Evolutionary conservation across 306 rosid genomes (phyloP), one percentile per base, ranked within the genome.

Genomic region (Cicer pinnatifidum): DNA sequence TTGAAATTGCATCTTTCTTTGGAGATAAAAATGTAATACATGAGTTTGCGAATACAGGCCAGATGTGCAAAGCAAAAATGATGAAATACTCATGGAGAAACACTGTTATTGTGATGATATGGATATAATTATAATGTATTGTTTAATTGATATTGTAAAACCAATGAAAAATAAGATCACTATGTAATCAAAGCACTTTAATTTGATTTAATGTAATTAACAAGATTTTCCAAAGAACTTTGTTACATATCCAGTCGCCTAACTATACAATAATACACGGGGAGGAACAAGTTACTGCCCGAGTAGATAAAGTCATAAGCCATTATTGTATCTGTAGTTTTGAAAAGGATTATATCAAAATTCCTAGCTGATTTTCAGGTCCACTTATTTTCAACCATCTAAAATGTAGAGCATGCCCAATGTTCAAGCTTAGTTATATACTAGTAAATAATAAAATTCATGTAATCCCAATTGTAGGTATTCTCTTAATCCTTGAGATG

Each of bases 1-100:
- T 94, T 33, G 92, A 80, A 85, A 94, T 85, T 67, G 98, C 98
- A 77, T 75, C 91, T 88, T 80, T 91, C 99, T 94, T 66, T 80
- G 72, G 43, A 71, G 68, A 76, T 67, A 64, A 81, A 75, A 75
- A 39, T 52, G 69, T 69, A 63, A 66, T 67, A 77, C 56, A 72
- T 61, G 50, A 73, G 47, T 75, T 72, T 23, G 54, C 67, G 41
- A 75, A 28, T 68, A 80, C 28, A 77, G 16, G 65, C 73, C 76
- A 73, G 20, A 71, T 46, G 65, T 53, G 28, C 57, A 79, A 64
- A 63, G 47, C 40, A 40, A 72, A 73, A 82, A 45, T 6, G 19
- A 79, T 19, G 16, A 80, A 9, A 57, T 52, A 70, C 46, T 52
- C 43, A 40, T 48, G 68, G 13, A 78, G 37, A 75, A 73, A 71